Evolutionary conservation across 345 rosid genomes (phyloP).

Genomic region (Eucalyptus tenuipes): DNA sequence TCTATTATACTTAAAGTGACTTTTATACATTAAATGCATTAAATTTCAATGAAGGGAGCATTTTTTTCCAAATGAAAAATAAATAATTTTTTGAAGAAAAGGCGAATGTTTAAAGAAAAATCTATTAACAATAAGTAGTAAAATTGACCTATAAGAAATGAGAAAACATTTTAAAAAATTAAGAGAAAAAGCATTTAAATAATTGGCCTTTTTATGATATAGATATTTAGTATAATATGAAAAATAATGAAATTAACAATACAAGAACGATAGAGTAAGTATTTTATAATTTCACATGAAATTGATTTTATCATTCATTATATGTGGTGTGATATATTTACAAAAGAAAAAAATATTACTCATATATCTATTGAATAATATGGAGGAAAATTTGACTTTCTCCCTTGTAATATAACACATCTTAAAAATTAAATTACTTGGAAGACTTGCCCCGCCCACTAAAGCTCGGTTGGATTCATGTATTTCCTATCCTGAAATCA

Average conservation of each 20-base stretch:
- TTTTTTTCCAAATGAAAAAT: too few species aligned
- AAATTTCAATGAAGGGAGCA: neutral
- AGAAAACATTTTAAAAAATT: rapidly evolving
- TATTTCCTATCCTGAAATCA: too few species aligned
- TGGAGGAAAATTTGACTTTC: neutral
- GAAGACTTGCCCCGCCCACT: neutral
- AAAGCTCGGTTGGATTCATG: neutral
- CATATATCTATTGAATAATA: neutral
- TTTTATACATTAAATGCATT: neutral
- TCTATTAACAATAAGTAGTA: rapidly evolving
- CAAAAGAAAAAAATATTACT: neutral
- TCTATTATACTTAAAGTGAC: neutral
- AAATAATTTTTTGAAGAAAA: neutral
- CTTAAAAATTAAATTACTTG: neutral
- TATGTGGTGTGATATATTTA: too few species aligned
- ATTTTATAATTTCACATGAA: neutral
- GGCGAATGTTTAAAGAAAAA: rapidly evolving
- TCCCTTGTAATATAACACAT: neutral
- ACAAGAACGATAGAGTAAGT: too few species aligned
- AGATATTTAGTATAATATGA: neutral
- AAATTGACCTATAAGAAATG: too few species aligned
- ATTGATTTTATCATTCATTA: too few species aligned
- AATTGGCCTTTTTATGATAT: neutral
- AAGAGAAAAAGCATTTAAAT: neutral
- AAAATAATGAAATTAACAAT: neutral